Percentiles rank a stretch among this genome's conserved stretches.
These are phyloP conservation scores for Boletus tylopilopsis DNA, from an alignment of 768 basidiomycete genomes.

Conservation along the genomic window DNA sequence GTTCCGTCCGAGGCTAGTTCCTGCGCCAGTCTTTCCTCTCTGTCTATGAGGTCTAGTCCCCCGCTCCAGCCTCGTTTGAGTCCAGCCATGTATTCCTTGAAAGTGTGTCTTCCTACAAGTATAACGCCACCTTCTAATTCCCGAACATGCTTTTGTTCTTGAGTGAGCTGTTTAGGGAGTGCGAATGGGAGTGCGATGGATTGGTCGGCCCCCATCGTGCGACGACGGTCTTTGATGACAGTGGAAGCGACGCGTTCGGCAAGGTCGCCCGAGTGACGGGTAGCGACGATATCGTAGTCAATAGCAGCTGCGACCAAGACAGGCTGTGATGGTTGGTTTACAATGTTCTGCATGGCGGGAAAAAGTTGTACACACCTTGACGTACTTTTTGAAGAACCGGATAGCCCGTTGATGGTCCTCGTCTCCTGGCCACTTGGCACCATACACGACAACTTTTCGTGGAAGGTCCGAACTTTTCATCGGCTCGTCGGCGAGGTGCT, in stretches of 20 bases:
- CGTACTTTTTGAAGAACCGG: slow-evolving; percentile 92
- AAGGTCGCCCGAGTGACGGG: slow-evolving; percentile 84
- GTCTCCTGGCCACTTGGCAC: slow-evolving; percentile 91
- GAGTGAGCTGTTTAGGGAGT: slow-evolving; percentile 52
- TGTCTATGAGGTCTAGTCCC: slow-evolving; percentile 60
- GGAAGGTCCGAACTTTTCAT: slow-evolving; percentile 62
- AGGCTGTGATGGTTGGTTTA: slow-evolving; percentile 52
- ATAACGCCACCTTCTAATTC: slow-evolving; percentile 82
- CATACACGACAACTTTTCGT: slow-evolving; percentile 82
- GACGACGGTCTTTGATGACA: slow-evolving; percentile 65
- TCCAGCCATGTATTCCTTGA: slow-evolving; percentile 95
- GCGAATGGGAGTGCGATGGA: slow-evolving; percentile 39
- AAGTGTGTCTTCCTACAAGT: slow-evolving; percentile 81
- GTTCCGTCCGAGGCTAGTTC: slow-evolving; percentile 67
- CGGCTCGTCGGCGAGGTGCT: slow-evolving; percentile 67
- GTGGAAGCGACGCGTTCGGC: slow-evolving; percentile 71
- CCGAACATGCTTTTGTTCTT: slow-evolving; percentile 48
- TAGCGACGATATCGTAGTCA: slow-evolving; percentile 82
- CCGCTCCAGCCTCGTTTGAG: slow-evolving; percentile 82
- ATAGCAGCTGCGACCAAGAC: slow-evolving; percentile 90
- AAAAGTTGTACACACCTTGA: slow-evolving; percentile 68
- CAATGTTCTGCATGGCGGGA: not conserved
- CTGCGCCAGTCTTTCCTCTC: slow-evolving; percentile 66
- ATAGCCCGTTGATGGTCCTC: slow-evolving; percentile 83
- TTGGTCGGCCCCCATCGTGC: slow-evolving; percentile 59